Evolutionary conservation across 768 basidiomycete species (phyloP), one percentile per base, ranked within the genome.

Genomic region (Serendipita vermifera): DNA sequence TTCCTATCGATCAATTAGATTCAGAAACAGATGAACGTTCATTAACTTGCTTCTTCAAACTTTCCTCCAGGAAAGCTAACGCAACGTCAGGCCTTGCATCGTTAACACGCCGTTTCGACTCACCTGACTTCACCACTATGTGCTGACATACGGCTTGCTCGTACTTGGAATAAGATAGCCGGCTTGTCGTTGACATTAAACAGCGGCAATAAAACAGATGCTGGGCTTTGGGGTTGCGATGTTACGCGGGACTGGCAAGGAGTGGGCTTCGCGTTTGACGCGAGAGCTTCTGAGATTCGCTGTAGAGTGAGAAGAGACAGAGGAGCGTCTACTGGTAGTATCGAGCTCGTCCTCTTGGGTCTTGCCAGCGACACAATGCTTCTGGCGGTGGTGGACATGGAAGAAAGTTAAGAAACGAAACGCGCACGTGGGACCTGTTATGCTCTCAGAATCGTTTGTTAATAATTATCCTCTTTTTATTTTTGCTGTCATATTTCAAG

Each of bases 121-220:
- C 27, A 41, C 39, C 39, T 41, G 22, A 51, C 46, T 51, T 51
- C 46, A 27, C 46, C 46, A 15, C 27, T 51, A n/a, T 51, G 46
- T 31, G 24, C 29, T 15, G 24, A 31, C 22, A 51, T n/a, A 26
- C n/a, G n/a, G n/a, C 32, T 51, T 22, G 46, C 46, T n/a, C 46
- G 17, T 15, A 51, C 46, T 29, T 51, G 46, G 27, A 51, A 51
- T 31, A 51, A 29, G 7, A 51, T 31, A 15, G 46, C 20, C n/a
- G 46, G 46, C 17, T 51, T 51, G 27, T 29, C 27, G 46, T 51
- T 29, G 32, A 51, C 32, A 31, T 51, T 51, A 7, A 29, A 22
- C 17, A 51, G 17, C n/a, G 46, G 46, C 20, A 51, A 31, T 26
- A 51, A 31, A n/a, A 51, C 46, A 22, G 46, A 22, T 51, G 46